Base-by-base conservation (phyloP, 345 rosid genomes). In the Moricandia arvensis region DNA sequence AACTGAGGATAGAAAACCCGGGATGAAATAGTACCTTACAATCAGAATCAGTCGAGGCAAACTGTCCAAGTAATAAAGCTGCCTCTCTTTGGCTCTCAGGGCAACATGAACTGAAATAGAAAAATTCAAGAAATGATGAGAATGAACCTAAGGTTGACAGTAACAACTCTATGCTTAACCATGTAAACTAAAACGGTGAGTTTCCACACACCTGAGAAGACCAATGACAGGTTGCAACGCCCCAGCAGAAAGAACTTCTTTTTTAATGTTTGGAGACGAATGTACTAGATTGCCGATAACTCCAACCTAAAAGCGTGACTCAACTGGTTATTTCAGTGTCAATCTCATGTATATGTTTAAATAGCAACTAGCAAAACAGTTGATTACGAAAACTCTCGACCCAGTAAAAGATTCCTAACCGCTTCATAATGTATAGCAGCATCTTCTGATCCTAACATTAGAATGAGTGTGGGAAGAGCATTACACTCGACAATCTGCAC, bases 31-130 rank as follows among this genome's bases (percentile, higher is more conserved):
- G 58, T 67, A 95, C 99, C 97, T 95, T 95, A 85, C 97, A 90
- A 85, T 95, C 99, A 66, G 99, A 90, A 85, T 95, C 99, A 18
- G 96, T 89, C 60, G 97, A 97, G 66, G 97, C 99, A 85, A 95
- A 95, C 75, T 95, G 99, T 72, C 99, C 99, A 59, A 95, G 96
- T 79, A 95, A 86, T 64, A 95, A 85, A 80, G 99, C 99, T 6
- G 99, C 99, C 84, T 95, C 99, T 81, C 99, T 88, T 68, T 95
- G 99, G 84, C 97, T 95, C 85, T 95, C 99, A 18, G 97, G 83
- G 85, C 99, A 95, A 83, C 93, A 85, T 60, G 99, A 95, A 81
- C 99, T 95, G 87, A 80, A 47, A 35, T 2, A 47, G 9, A 74
- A 26, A 75, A 79, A 74, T 8, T 53, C 47, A 18, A 76, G 27